Percentiles rank a stretch among this genome's conserved stretches.
These are phyloP conservation scores for Aspergillus sclerotiicarbonarius DNA, from an alignment of 495 filamentous ascomycete genomes.

Conservation along the genomic window DNA sequence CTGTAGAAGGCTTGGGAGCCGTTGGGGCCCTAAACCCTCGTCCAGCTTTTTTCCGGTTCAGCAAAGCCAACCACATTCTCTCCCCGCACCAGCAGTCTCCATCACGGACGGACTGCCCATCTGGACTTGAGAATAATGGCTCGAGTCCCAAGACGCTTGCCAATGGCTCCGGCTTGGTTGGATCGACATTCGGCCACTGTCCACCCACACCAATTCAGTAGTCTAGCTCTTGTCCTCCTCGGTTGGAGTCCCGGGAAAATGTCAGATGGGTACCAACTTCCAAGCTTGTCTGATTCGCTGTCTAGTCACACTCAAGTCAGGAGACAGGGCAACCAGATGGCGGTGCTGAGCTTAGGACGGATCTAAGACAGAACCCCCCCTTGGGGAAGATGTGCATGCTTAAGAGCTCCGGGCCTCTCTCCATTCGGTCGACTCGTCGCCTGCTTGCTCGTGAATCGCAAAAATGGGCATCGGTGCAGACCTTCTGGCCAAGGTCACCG, in stretches of 20 bases:
- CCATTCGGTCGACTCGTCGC: neutral
- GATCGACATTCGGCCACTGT: neutral
- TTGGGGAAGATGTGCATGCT: neutral
- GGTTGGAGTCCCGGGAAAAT: neutral
- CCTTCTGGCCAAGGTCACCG: constrained; percentile 32
- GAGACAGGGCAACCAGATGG: neutral
- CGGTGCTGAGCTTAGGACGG: neutral
- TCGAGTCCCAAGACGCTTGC: neutral
- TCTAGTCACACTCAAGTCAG: neutral
- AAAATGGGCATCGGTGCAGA: constrained; percentile 33
- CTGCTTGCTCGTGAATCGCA: neutral
- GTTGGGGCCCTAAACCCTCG: neutral
- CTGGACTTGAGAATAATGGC: neutral
- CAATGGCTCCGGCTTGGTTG: neutral
- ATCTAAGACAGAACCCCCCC: neutral
- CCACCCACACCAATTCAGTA: neutral
- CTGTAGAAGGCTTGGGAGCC: neutral
- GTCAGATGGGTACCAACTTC: neutral
- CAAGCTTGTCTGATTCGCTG: neutral
- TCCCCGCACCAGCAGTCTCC: neutral
- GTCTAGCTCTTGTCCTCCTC: neutral
- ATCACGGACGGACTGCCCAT: neutral
- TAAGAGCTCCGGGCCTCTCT: neutral
- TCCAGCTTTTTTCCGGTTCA: neutral
- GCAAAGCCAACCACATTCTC: neutral